phyloP scores from a whole-genome alignment of 495 filamentous ascomycete genomes.

The Xylaria acuta region DNA sequence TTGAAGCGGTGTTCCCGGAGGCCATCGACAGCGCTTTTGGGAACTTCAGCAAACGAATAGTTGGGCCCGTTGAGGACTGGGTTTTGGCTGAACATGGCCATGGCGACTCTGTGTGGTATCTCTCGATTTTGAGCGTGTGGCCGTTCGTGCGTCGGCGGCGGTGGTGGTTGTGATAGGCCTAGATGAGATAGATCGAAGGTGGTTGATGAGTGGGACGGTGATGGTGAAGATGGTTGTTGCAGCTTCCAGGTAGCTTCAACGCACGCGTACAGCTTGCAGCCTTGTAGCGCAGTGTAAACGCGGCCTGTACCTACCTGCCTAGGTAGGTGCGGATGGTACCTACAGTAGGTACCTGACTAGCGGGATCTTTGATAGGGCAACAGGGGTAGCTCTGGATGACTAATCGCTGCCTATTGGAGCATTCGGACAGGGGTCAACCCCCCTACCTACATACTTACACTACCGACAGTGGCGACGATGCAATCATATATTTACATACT shows the following conservation, averaged over 20 bases:
- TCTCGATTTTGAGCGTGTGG: conserved; percentile 14
- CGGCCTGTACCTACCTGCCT: not conserved
- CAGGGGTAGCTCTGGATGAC: conserved; percentile 38
- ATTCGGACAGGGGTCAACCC: conserved; percentile 5
- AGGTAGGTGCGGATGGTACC: too few relatives aligned
- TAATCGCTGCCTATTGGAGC: conserved; percentile 22
- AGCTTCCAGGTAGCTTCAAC: conserved; percentile 32
- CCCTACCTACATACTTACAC: not conserved
- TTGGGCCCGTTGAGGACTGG: conserved; percentile 65
- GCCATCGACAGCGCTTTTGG: conserved; percentile 52
- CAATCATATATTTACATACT: not conserved
- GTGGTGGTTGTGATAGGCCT: conserved; percentile 8
- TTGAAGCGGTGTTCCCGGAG: conserved; percentile 84
- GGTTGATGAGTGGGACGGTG: conserved; percentile 28
- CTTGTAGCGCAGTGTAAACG: conserved; percentile 36
- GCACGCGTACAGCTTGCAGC: conserved; percentile 59
- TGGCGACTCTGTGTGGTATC: conserved; percentile 41
- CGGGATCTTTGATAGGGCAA: not conserved
- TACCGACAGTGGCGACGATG: not conserved
- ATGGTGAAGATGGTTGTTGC: conserved; percentile 27
- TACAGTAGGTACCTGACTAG: not conserved
- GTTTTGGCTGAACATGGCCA: conserved; percentile 68
- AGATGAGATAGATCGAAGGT: conserved; percentile 4
- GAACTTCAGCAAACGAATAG: conserved; percentile 63
- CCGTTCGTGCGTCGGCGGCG: conserved; percentile 14